These are phyloP conservation scores for Boletus smithii DNA, from an alignment of 1,284 basidiomycete genomes.

Conservation along the genomic window DNA sequence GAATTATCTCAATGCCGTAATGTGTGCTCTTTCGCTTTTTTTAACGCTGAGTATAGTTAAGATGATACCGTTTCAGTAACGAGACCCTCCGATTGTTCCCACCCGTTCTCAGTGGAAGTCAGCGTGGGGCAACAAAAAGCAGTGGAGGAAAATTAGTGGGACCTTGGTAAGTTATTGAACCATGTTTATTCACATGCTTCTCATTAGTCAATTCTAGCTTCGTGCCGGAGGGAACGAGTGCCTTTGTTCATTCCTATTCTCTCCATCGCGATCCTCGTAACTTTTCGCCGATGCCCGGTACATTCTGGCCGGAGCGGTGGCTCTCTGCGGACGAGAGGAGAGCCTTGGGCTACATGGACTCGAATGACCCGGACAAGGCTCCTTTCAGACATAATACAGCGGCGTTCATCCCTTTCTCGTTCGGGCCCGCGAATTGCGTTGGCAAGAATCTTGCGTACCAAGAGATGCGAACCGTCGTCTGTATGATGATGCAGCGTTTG, in stretches of 20 bases:
- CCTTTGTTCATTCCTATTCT: slow-evolving; percentile 46
- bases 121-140: slow-evolving; percentile 43
- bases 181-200: slow-evolving; percentile 15
- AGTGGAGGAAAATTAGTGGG: slow-evolving; percentile 38
- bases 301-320: slow-evolving; percentile 45
- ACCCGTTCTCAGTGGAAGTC: slow-evolving; percentile 48
- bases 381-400: slow-evolving; percentile 30
- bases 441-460: slow-evolving; percentile 37
- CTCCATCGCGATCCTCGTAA: slow-evolving; percentile 42
- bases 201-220: slow-evolving; percentile 36
- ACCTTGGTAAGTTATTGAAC: slow-evolving; percentile 28
- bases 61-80: slow-evolving; percentile 41
- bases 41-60: slow-evolving; percentile 9
- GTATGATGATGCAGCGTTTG: slow-evolving; percentile 32
- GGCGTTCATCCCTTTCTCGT: slow-evolving; percentile 36
- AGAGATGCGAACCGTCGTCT: slow-evolving; percentile 35
- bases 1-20: slow-evolving; percentile 48
- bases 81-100: slow-evolving; percentile 57
- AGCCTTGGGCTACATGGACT: slow-evolving; percentile 27
- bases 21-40: slow-evolving; percentile 38
- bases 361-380: slow-evolving; percentile 23
- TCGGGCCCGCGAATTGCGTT: slow-evolving; percentile 34
- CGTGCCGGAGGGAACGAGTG: slow-evolving; percentile 47
- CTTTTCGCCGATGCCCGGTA: slow-evolving; percentile 40
- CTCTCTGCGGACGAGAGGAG: slow-evolving; percentile 34